Evolutionary conservation across 2,329 filamentous ascomycete genomes (phyloP).

Genomic region (Penicillium polonicum): DNA sequence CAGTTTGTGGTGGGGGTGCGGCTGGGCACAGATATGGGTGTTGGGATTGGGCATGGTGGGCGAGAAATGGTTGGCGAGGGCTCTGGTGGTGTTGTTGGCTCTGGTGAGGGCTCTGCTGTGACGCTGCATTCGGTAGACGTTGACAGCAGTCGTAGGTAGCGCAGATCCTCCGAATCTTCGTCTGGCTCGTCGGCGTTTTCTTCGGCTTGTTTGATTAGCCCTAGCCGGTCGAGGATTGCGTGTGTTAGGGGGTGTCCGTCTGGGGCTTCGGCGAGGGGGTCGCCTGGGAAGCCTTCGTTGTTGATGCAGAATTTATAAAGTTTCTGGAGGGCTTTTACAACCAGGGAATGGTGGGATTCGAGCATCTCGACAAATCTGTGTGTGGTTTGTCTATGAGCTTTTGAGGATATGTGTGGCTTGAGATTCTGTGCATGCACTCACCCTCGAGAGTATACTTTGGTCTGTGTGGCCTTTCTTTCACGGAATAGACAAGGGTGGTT

Average conservation of each 20-base stretch:
- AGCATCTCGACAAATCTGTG: slow-evolving; percentile 47
- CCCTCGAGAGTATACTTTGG: slow-evolving; percentile 47
- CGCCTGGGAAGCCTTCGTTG: slow-evolving; percentile 46
- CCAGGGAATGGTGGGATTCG: slow-evolving; percentile 44
- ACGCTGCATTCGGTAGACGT: slow-evolving; percentile 39
- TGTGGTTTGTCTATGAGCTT: slow-evolving; percentile 5
- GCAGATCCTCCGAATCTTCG: slow-evolving; percentile 37
- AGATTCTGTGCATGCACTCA: slow-evolving; percentile 17
- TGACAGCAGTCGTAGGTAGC: slow-evolving; percentile 38
- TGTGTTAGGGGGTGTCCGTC: slow-evolving; percentile 45
- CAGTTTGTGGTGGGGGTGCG: slow-evolving; percentile 14
- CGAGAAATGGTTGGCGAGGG: slow-evolving; percentile 27
- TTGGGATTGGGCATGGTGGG: slow-evolving; percentile 16
- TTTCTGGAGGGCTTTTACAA: slow-evolving; percentile 44
- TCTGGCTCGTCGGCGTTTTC: slow-evolving; percentile 38
- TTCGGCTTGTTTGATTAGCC: slow-evolving; percentile 46
- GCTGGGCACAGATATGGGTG: slow-evolving; percentile 7
- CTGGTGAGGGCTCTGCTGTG: slow-evolving; percentile 41
- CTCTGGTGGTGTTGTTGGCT: slow-evolving; percentile 36
- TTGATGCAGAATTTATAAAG: slow-evolving; percentile 44
- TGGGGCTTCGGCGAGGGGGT: slow-evolving; percentile 39
- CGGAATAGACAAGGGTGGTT: slow-evolving; percentile 47
- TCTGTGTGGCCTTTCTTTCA: slow-evolving; percentile 45
- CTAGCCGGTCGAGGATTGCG: slow-evolving; percentile 44
- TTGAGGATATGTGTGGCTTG: background rate